Conservation (phyloP, 2,329 filamentous ascomycete genomes). For the Aspergillus fructus region DNA sequence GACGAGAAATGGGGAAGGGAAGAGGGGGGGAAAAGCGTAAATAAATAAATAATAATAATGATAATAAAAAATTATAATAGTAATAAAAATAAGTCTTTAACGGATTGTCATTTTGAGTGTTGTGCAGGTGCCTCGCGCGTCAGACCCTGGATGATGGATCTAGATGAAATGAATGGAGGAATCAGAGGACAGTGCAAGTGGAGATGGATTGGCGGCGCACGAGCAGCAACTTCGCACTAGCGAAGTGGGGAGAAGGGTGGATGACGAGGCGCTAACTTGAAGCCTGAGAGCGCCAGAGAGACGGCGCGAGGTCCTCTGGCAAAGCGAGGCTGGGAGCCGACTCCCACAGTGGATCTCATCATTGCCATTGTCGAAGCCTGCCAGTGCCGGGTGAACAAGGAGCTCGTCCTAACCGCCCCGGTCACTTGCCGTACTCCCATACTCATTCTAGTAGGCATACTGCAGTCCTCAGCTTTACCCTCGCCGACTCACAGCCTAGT, state of each 20-base stretch:
- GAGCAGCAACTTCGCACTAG: constrained; percentile 30
- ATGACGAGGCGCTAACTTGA: constrained; percentile 11
- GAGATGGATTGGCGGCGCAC: constrained; percentile 36
- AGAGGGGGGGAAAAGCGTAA: neutral
- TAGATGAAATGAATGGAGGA: constrained; percentile 35
- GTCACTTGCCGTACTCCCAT: neutral
- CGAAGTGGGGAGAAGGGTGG: constrained; percentile 17
- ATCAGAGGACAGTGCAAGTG: constrained; percentile 19
- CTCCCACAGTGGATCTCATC: neutral
- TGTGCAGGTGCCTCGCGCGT: constrained; percentile 44
- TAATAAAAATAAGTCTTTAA: neutral
- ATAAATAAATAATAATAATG: no score
- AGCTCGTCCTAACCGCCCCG: neutral
- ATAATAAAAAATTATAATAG: neutral
- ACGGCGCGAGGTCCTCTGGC: neutral
- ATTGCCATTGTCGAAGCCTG: neutral
- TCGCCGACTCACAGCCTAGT: neutral
- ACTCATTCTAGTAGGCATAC: neutral
- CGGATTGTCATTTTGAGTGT: constrained; percentile 39
- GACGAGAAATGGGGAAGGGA: constrained; percentile 20
- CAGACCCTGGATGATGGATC: constrained; percentile 37
- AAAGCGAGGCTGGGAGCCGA: neutral
- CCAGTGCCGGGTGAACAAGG: neutral
- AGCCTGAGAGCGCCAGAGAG: neutral
- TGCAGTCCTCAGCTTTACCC: neutral